Evolutionary conservation across 345 rosid genomes (phyloP), one percentile per base, ranked within the genome.

Genomic region (Eutrema heterophyllum): DNA sequence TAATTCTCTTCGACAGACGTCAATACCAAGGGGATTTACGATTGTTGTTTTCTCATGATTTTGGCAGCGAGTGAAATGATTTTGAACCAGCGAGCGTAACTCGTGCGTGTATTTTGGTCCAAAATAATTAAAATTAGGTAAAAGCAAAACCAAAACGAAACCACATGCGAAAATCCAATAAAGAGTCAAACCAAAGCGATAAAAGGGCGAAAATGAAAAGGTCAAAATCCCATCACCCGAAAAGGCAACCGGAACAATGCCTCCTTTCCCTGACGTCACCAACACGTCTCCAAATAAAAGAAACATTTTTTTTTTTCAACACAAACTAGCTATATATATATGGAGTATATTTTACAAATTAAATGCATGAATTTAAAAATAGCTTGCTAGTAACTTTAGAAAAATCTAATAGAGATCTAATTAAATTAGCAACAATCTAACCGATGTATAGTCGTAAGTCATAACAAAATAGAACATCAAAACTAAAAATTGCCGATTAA

Each of bases 211-310:
- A 52, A 26, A 1, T 45, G 57, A 40, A 75, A 75, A 75, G 63
- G 74, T 68, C 74, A 68, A 75, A 75, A 52, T 44, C 79, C 10
- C 64, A 60, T 58, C 67, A 74, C 45, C 56, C 39, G 0, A 60
- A 52, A 52, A 75, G 33, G 64, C 64, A 68, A 58, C 73, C 53
- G 35, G 39, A 32, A 49, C 16, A 13, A 9, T 40, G 68, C 56
- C 43, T 35, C 63, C 9, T 21, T 12, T 68, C 12, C 26, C 49
- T 41, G 15, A 51, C 63, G 73, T 32, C 33, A 39, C 35, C 24
- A 18, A 18, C 49, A 39, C 78, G 39, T 54, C 35, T 29, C 49
- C 67, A 39, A 59, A n/a, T 29, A 38, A 24, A 48, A 2, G 7
- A 38, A 55, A 39, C 4, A 15, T 3, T 9, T 46, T 4, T 27